Evolutionary conservation across 2,329 filamentous ascomycete genomes (phyloP).

Genomic region (Byssothecium circinans): DNA sequence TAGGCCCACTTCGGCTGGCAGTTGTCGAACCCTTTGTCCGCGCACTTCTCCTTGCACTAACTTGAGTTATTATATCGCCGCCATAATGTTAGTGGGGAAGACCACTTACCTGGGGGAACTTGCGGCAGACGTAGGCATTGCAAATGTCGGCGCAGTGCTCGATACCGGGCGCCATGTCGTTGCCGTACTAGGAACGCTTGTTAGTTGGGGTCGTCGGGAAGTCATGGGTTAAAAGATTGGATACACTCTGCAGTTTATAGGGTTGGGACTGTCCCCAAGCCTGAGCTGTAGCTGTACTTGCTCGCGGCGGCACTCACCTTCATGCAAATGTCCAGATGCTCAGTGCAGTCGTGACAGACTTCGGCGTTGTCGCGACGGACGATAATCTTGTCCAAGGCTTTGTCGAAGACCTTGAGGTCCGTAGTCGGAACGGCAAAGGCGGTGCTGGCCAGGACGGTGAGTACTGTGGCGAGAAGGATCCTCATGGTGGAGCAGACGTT

Average conservation of each 20-base stretch:
- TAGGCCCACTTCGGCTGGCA: no score
- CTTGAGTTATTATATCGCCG: background rate
- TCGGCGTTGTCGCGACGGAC: background rate
- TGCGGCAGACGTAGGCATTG: slow-evolving; percentile 4
- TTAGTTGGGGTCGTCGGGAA: no score
- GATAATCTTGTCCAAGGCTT: background rate
- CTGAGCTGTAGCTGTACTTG: no score
- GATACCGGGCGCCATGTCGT: background rate
- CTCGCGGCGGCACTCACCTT: background rate
- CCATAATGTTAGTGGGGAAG: background rate
- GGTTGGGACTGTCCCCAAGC: no score
- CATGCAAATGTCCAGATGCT: slow-evolving; percentile 6
- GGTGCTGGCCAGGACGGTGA: slow-evolving; percentile 3
- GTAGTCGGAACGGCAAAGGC: background rate
- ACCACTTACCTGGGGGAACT: slow-evolving; percentile 5
- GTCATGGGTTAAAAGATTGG: no score
- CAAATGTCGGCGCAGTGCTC: slow-evolving; percentile 1
- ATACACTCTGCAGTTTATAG: no score
- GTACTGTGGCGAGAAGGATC: background rate
- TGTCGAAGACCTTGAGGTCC: slow-evolving; percentile 1
- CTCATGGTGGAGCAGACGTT: slow-evolving; percentile 2
- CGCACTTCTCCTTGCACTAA: background rate
- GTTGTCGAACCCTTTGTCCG: no score
- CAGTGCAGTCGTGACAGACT: slow-evolving; percentile 6
- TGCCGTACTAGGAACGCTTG: slow-evolving; percentile 2